phyloP scores from a whole-genome alignment of 805 yeast species.

The Kodamaea kaohsiungensis region DNA sequence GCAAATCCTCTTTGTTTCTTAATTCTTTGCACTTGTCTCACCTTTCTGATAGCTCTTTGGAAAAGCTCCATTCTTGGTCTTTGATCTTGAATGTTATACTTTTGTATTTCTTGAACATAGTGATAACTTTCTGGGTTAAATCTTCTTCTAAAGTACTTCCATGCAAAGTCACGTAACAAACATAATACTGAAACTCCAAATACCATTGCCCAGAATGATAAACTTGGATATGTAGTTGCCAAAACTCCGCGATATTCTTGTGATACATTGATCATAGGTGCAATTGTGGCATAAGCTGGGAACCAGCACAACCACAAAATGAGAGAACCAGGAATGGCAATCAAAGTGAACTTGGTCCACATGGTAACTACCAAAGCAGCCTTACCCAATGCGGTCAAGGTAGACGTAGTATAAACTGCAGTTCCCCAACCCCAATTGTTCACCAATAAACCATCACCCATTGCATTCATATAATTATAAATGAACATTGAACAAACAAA shows the following conservation, averaged over 20 bases:
- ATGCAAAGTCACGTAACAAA: constrained; percentile 80
- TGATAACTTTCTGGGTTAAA: constrained; percentile 92
- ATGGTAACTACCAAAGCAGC: constrained; percentile 89
- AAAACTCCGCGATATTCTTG: constrained; percentile 82
- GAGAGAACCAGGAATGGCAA: constrained; percentile 95
- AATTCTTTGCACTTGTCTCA: constrained; percentile 97
- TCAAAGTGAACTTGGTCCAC: constrained; percentile 91
- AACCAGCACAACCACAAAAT: constrained; percentile 79
- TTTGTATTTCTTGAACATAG: constrained; percentile 94
- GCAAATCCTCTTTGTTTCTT: constrained; percentile 98
- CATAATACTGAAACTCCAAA: constrained; percentile 78
- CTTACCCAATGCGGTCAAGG: constrained; percentile 87
- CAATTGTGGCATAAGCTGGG: constrained; percentile 84
- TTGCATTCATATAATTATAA: constrained; percentile 64
- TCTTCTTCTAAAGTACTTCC: constrained; percentile 94
- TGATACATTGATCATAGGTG: constrained; percentile 82
- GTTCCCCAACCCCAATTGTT: constrained; percentile 97
- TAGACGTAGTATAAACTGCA: constrained; percentile 82
- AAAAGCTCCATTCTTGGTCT: constrained; percentile 96
- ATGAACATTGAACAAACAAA: constrained; percentile 72
- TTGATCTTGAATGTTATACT: constrained; percentile 88
- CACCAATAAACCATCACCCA: constrained; percentile 67
- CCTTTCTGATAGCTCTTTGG: constrained; percentile 95
- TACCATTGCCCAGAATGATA: constrained; percentile 79
- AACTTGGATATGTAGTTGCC: constrained; percentile 71